Base-by-base conservation (phyloP, 2,329 filamentous ascomycete genomes). In the Endothia cerciana region DNA sequence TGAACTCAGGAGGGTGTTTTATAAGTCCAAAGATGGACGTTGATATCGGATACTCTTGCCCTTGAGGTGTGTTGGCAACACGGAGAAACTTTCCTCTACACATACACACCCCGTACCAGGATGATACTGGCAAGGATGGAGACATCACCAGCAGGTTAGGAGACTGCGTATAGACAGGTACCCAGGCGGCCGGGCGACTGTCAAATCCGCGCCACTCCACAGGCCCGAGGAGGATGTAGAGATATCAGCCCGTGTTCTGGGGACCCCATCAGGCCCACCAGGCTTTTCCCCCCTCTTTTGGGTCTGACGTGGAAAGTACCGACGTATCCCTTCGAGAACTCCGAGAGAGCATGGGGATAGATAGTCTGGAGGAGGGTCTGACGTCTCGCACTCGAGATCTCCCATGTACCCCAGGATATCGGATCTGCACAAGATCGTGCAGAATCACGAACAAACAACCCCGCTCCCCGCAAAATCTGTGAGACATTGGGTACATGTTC, bases 341-440 rank as follows among this genome's bases (percentile, higher is more conserved):
- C n/a, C n/a, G n/a, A n/a, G n/a, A n/a, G n/a, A n/a, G n/a, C n/a
- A n/a, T n/a, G n/a, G n/a, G n/a, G n/a, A n/a, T n/a, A n/a, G n/a
- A n/a, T n/a, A n/a, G n/a, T n/a, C 62, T 41, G 45, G 62, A 25
- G 15, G 25, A 8, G 22, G 4, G 51, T 30, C 17, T 11, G 56
- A 58, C n/a, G 7, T 19, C 40, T 45, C 17, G 25, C 38, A 45
- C 28, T 19, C 15, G 22, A 38, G 33, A 62, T 62, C 60, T 62
- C 33, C n/a, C 38, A 38, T 58, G 36, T 60, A 60, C 63, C 60
- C 66, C 66, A 62, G 53, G 47, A 49, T 41, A 49, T 67, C 36
- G 63, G 60, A 68, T 68, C 56, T 66, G 47, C 51, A n/a, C n/a
- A 33, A 57, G 59, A 53, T 66, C 41, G 28, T 61, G 49, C n/a